These are phyloP conservation scores for Pseudophaeomoniella oleicola DNA, from an alignment of 2,329 filamentous ascomycete species.

Conservation along the genomic window DNA sequence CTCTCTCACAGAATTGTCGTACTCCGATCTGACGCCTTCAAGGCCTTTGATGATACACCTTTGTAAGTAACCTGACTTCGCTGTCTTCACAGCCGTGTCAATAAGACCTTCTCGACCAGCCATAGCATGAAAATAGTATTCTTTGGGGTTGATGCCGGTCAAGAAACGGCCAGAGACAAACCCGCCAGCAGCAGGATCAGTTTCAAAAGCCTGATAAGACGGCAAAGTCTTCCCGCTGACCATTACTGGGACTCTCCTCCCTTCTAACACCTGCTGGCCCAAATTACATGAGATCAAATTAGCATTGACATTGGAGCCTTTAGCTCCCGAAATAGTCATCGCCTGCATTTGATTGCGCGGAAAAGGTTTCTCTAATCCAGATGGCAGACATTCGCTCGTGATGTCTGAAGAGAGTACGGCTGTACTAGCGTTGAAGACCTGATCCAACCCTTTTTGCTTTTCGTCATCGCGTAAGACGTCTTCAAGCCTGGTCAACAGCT, in stretches of 20 bases:
- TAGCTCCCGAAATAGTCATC: conserved; percentile 95
- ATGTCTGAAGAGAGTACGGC: conserved; percentile 61
- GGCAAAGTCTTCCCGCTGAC: conserved; percentile 93
- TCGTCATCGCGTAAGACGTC: conserved; percentile 80
- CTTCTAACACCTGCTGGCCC: conserved; percentile 91
- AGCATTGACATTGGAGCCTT: conserved; percentile 84
- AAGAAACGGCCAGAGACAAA: conserved; percentile 95
- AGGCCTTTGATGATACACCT: conserved; percentile 97
- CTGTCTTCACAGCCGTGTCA: conserved; percentile 97
- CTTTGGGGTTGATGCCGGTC: conserved; percentile 90
- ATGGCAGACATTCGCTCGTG: conserved; percentile 65
- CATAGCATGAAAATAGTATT: conserved; percentile 99
- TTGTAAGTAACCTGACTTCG: conserved; percentile 89
- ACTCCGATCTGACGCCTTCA: conserved; percentile 83
- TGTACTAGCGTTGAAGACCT: conserved; percentile 62
- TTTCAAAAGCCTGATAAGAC: conserved; percentile 86
- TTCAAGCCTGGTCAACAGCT: conserved; percentile 67
- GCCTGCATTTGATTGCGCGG: conserved; percentile 97
- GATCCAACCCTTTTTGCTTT: conserved; percentile 84
- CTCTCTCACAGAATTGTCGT: conserved; percentile 87
- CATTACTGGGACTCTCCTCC: conserved; percentile 89
- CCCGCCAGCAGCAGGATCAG: conserved; percentile 74
- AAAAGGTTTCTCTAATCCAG: conserved; percentile 76
- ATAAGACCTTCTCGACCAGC: conserved; percentile 95
- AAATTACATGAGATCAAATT: conserved; percentile 97